Conservation (phyloP, 805 yeast genomes). For the baker's yeast (Saccharomyces cerevisiae) region DNA sequence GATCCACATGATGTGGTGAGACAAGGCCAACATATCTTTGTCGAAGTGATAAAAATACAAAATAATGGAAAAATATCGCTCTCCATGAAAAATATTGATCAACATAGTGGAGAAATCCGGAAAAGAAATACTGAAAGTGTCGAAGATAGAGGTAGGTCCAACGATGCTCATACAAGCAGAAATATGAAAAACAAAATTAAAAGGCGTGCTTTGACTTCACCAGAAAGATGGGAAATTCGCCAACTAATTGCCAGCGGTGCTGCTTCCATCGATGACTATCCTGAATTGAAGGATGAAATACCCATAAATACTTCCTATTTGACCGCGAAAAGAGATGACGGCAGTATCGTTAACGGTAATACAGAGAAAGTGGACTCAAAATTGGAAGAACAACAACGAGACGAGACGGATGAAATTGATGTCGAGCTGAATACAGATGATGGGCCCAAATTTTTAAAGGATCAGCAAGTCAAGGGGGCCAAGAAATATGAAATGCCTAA, state of each 20-base stretch:
- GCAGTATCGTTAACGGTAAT: conserved; percentile 11
- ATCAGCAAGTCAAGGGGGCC: conserved; percentile 23
- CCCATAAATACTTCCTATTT: conserved; percentile 16
- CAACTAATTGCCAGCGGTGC: conserved; percentile 79
- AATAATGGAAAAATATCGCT: conserved; percentile 47
- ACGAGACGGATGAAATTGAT: conserved; percentile 46
- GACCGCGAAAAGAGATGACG: conserved; percentile 6
- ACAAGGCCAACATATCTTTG: conserved; percentile 55
- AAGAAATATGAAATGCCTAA: conserved; percentile 43
- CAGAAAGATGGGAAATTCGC: conserved; percentile 84
- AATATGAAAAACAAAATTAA: conserved; percentile 9
- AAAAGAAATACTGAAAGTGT: conserved; percentile 2
- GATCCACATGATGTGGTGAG: conserved; percentile 53
- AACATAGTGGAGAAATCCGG: conserved; percentile 46
- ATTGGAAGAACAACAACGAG: conserved; percentile 21
- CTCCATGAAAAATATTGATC: conserved; percentile 67
- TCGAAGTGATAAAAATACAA: conserved; percentile 41
- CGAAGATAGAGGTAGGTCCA: conserved; percentile 10
- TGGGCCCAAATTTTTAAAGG: conserved; percentile 66
- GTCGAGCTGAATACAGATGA: conserved; percentile 57
- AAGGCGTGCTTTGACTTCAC: conserved; percentile 56
- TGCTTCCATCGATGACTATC: conserved; percentile 56
- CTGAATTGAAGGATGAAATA: conserved; percentile 43
- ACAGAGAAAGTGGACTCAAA: background rate
- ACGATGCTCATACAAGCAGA: background rate